A percentile compares a stretch with the other conserved stretches of the same genome.
Conservation (phyloP, 768 basidiomycete species). For the Phylloporus sp. region DNA sequence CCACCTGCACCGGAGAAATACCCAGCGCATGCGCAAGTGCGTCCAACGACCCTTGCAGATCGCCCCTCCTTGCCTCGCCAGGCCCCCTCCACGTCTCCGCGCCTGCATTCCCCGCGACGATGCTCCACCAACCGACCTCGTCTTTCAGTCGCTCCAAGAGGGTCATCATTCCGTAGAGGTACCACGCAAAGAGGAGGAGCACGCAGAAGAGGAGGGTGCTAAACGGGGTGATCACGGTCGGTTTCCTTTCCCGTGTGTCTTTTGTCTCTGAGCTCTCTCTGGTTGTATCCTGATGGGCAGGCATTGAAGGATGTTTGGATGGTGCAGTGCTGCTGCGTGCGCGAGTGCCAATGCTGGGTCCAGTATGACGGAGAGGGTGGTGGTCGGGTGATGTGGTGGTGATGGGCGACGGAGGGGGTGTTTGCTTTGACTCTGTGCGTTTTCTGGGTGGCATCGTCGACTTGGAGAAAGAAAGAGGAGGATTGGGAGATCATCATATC, state of each 20-base stretch:
- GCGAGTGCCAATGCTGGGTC: conserved; percentile 14
- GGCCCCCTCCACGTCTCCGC: background rate
- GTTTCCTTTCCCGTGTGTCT: background rate
- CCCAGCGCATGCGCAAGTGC: conserved; percentile 61
- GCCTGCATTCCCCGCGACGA: conserved; percentile 4
- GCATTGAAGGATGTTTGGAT: conserved; percentile 4
- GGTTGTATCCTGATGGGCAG: background rate
- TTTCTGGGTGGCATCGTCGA: conserved; percentile 17
- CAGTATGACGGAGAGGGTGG: conserved; percentile 16
- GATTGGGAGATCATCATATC: background rate
- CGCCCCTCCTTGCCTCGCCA: conserved; percentile 6
- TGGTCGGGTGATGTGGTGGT: conserved; percentile 13
- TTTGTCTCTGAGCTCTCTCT: background rate
- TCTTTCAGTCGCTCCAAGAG: conserved; percentile 45
- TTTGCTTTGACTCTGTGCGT: conserved; percentile 12
- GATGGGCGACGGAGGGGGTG: conserved; percentile 4
- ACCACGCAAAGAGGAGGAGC: conserved; percentile 45
- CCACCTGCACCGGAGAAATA: conserved; percentile 56
- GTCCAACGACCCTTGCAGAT: conserved; percentile 54
- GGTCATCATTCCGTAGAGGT: conserved; percentile 43
- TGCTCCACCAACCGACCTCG: conserved; percentile 57
- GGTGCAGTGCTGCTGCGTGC: background rate
- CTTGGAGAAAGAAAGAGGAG: background rate
- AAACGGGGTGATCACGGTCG: conserved; percentile 2
- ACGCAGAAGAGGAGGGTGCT: conserved; percentile 39